A percentile compares a stretch with the other conserved stretches of the same genome.
These are phyloP conservation scores for Escovopsis sp. DNA, from an alignment of 2,329 filamentous ascomycete species.

Conservation along the genomic window DNA sequence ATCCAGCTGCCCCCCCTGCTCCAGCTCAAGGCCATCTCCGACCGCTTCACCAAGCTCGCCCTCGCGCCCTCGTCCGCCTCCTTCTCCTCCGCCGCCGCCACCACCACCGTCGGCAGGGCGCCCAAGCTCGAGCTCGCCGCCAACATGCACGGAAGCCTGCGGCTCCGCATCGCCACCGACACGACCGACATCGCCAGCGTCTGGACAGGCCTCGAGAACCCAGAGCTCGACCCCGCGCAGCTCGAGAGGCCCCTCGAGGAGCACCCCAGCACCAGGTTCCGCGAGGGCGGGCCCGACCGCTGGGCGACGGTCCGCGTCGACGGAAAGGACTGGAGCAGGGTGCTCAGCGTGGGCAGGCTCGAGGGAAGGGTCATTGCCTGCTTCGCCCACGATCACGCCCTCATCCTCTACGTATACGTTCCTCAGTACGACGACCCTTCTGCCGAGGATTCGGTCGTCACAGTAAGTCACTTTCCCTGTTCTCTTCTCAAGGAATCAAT, in stretches of 20 bases:
- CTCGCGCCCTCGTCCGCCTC: constrained; percentile 25
- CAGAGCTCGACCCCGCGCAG: constrained; percentile 67
- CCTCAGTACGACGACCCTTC: constrained; percentile 51
- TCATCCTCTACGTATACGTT: constrained; percentile 74
- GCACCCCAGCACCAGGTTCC: constrained; percentile 70
- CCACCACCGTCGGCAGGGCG: constrained; percentile 23
- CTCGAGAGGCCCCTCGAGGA: constrained; percentile 58
- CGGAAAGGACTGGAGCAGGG: constrained; percentile 83
- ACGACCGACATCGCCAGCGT: constrained; percentile 70
- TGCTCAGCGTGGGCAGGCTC: constrained; percentile 81
- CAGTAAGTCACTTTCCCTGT: constrained; percentile 33
- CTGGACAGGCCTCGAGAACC: constrained; percentile 78
- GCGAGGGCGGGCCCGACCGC: constrained; percentile 58
- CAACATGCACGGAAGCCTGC: constrained; percentile 85
- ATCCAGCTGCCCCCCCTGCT: constrained; percentile 77
- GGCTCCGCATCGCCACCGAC: constrained; percentile 68
- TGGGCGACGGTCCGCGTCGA: constrained; percentile 89
- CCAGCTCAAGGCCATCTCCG: constrained; percentile 85
- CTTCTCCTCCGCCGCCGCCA: constrained; percentile 5
- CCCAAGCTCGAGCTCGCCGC: constrained; percentile 75
- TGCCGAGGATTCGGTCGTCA: constrained; percentile 59
- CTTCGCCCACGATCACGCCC: constrained; percentile 63
- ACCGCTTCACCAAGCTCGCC: constrained; percentile 84
- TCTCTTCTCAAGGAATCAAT: background rate
- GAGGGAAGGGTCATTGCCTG: constrained; percentile 90